Base-by-base conservation (phyloP, 768 basidiomycete species). In the Amanita subjunquillea region DNA sequence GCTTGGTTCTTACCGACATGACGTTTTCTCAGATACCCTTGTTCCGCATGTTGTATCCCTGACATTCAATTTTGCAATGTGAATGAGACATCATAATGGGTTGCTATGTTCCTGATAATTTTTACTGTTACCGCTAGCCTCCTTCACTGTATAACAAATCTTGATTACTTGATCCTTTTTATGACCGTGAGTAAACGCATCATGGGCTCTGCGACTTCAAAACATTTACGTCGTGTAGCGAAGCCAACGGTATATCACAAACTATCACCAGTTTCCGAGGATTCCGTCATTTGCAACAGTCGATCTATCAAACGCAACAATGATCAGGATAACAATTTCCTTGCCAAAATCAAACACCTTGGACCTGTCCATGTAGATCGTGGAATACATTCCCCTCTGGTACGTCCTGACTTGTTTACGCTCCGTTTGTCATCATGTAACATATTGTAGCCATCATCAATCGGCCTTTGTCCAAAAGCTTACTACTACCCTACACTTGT, bases 291-390 rank as follows among this genome's bases (percentile, higher is more conserved):
- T 50, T 36, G 34, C 15, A 22, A 20, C 8, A 38, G 27, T 12
- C 17, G 32, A 34, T 41, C 40, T 6, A 80, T 87, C 58, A 72
- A 79, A 51, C 67, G 61, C 50, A 34, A 34, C 34, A 87, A 91
- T 58, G 74, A 79, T n/a, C 72, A 69, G 51, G 87, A 92, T 59
- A 85, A 85, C 1, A 77, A 88, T 25, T 77, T 91, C 48, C 63
- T 86, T 58, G 71, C 77, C 34, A 88, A 85, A 57, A 66, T 92
- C 47, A 76, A 57, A 57, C 70, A 65, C 36, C 69, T 91, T 2
- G 87, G 87, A 1, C 80, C 77, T 10, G 88, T 90, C 22, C 71
- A 69, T 30, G 86, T 91, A 10, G 79, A 87, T 59, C 82, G 85
- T 58, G 77, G 75, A 61, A 77, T 76, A 74, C 69, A 72, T 53